phyloP scores from a whole-genome alignment of 345 rosid species.

The Populus nigra region DNA sequence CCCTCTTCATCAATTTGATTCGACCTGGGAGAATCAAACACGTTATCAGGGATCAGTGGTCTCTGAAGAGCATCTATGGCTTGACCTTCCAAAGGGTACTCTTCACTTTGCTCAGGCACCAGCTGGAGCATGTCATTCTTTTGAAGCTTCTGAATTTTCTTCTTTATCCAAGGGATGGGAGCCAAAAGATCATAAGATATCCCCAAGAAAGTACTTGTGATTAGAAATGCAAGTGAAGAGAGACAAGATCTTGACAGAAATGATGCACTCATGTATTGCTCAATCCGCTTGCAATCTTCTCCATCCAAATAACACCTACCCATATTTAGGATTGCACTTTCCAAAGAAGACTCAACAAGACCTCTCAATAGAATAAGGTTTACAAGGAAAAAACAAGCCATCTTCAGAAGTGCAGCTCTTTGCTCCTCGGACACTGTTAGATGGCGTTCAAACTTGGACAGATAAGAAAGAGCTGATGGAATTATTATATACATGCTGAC shows the following conservation, averaged over 20 bases:
- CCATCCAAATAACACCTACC: slow-evolving; percentile 94
- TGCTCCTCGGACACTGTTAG: slow-evolving; percentile 88
- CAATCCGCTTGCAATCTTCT: slow-evolving; percentile 94
- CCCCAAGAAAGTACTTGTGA: slow-evolving; percentile 88
- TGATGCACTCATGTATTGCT: slow-evolving; percentile 93
- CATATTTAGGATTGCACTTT: slow-evolving; percentile 78
- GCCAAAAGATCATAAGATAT: slow-evolving; percentile 88
- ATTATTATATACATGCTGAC: slow-evolving; percentile 92
- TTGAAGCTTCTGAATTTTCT: slow-evolving; percentile 72
- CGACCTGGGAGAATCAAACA: slow-evolving; percentile 58
- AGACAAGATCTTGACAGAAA: slow-evolving; percentile 88
- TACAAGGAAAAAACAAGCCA: slow-evolving; percentile 98
- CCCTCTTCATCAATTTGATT: slow-evolving; percentile 48
- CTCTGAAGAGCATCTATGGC: slow-evolving; percentile 53
- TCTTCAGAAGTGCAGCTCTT: slow-evolving; percentile 88
- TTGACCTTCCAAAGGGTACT: slow-evolving; percentile 73
- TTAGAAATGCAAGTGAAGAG: slow-evolving; percentile 89
- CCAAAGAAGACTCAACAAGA: slow-evolving; percentile 85
- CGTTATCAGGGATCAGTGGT: slow-evolving; percentile 64
- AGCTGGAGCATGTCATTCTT: slow-evolving; percentile 97
- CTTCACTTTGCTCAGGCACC: slow-evolving; percentile 87
- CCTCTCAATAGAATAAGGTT: slow-evolving; percentile 85
- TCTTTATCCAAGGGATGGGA: slow-evolving; percentile 97
- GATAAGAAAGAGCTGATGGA: slow-evolving; percentile 86
- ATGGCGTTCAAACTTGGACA: slow-evolving; percentile 91